Conservation (phyloP, 2,329 filamentous ascomycete species). For the Colletotrichum higginsianum region DNA sequence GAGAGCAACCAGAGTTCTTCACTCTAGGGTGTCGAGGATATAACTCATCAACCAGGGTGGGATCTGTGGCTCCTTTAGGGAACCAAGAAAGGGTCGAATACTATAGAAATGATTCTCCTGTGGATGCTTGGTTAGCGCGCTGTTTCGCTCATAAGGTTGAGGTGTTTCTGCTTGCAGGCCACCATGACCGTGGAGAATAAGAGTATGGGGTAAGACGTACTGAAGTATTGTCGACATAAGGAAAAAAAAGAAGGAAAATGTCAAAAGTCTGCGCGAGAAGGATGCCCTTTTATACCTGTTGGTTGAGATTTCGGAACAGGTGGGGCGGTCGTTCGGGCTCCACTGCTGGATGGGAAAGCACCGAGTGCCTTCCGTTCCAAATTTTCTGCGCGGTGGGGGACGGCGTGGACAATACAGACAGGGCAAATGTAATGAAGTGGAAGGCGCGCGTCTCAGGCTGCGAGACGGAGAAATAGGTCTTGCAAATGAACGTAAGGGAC, state of each 20-base stretch:
- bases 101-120: slow-evolving; percentile 98
- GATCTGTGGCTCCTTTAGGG: slow-evolving; percentile 93
- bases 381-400: slow-evolving; percentile 1
- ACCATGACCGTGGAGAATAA: background rate
- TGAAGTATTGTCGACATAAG: slow-evolving; percentile 76
- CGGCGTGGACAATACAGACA: background rate
- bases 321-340: slow-evolving; percentile 4
- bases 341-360: slow-evolving; percentile 1
- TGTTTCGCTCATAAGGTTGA: background rate
- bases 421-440: background rate
- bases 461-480: background rate
- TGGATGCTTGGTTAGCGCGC: slow-evolving; percentile 36
- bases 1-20: slow-evolving; percentile 77
- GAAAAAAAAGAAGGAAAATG: slow-evolving; percentile 63
- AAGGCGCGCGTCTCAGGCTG: background rate
- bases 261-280: slow-evolving; percentile 50
- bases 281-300: slow-evolving; percentile 57
- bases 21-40: slow-evolving; percentile 92
- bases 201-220: slow-evolving; percentile 57
- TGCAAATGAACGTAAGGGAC: too few species aligned
- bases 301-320: background rate
- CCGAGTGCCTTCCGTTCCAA: slow-evolving; percentile 7
- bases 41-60: slow-evolving; percentile 95
- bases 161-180: too few species aligned
- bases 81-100: slow-evolving; percentile 94